Evolutionary conservation across 2,329 filamentous ascomycete species (phyloP), one percentile per base, ranked within the genome.

Genomic region (Penicillium rolfsii): DNA sequence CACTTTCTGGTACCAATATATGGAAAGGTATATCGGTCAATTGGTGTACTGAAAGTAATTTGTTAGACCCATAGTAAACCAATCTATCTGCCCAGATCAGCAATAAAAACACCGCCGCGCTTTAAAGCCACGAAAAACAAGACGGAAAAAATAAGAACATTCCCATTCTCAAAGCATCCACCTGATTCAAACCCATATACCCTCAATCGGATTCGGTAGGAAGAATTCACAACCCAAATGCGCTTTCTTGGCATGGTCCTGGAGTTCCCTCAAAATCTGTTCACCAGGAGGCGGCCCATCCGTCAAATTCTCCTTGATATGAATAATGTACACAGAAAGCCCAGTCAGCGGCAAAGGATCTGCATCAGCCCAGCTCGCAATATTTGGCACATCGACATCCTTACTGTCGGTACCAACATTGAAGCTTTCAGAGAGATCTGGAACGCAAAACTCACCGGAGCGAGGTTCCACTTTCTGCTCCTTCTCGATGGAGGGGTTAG

Each of bases 261-360:
- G 73, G 53, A 98, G 76, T 74, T 97, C 87, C 61, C 81, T 72
- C 24, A 95, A 70, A 38, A 98, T 96, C 1, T 78, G 83, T 3
- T 91, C 87, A 38, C 81, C 84, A 1, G 84, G 86, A 52, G 79
- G 75, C 28, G 86, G 85, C 0, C 87, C 91, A 72, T 97, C 93
- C 8, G 83, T 81, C 58, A 97, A 79, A 24, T 85, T 89, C 66
- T 98, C 94, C 75, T 99, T 99, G 71, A 98, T 86, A 73, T 99
- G 95, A 40, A 98, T 98, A 58, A 98, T 87, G 53, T 97, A 88
- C 1, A 99, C 82, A 64, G 87, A 90, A 30, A 98, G 74, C 0
- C 92, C 93, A 55, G 83, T 80, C 4, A 99, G 81, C 6, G 88
- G 87, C 52, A 71, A 72, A 60, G 67, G 67, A 43, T 49, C 70